phyloP scores from a whole-genome alignment of 208 protist genomes.

The Kentomonas sorsogonicus region DNA sequence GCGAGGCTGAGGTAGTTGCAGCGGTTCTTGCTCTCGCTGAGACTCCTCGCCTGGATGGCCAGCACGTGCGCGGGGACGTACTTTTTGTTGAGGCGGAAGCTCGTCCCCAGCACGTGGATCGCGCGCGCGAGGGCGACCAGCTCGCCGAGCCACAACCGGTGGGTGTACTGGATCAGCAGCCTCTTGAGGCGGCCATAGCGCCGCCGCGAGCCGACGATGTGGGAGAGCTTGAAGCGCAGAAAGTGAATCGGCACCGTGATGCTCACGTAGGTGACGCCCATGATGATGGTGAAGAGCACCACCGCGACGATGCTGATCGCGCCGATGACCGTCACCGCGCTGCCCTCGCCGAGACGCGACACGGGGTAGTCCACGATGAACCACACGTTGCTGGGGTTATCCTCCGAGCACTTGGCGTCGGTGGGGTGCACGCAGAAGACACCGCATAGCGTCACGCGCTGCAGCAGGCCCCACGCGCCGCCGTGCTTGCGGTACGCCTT shows the following conservation, averaged over 20 bases:
- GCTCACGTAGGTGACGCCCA: conserved; percentile 61
- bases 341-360: conserved; percentile 10
- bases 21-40: conserved; percentile 2
- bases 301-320: conserved; percentile 45
- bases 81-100: conserved; percentile 78
- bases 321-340: conserved; percentile 26
- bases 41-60: conserved; percentile 51
- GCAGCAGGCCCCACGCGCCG: conserved; percentile 37
- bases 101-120: conserved; percentile 61
- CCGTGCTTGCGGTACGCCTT: conserved; percentile 25
- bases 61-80: conserved; percentile 83
- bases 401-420: conserved; percentile 18
- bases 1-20: conserved; percentile 19
- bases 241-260: conserved; percentile 67
- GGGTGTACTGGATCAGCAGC: conserved; percentile 28
- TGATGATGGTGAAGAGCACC: conserved; percentile 44
- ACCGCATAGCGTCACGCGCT: conserved; percentile 40
- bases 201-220: conserved; percentile 28
- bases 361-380: conserved; percentile 43
- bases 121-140: conserved; percentile 50
- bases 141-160: conserved; percentile 64
- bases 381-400: conserved; percentile 61
- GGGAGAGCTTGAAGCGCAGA: conserved; percentile 52
- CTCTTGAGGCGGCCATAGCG: conserved; percentile 21
- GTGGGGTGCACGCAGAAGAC: conserved; percentile 37